A percentile compares a stretch with the other conserved stretches of the same genome.
Evolutionary conservation across 1,284 basidiomycete species (phyloP).

Genomic region (Cutaneotrichosporon cavernicola): DNA sequence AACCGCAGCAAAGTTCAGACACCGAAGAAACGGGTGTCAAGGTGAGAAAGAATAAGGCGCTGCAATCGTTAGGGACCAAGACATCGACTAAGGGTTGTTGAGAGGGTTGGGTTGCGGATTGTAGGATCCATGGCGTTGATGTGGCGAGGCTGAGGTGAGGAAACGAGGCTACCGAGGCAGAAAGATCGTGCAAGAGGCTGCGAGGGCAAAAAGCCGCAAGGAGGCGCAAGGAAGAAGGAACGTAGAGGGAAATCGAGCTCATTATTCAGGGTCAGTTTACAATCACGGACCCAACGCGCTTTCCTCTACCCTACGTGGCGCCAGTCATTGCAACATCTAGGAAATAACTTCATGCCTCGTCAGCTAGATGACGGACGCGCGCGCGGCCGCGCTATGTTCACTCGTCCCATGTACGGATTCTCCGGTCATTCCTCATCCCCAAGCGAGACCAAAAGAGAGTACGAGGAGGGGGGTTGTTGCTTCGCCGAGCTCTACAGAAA

Average conservation of each 20-base stretch:
- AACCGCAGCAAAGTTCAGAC: neutral
- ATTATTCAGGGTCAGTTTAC: neutral
- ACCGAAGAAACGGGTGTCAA: neutral
- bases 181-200: too few species aligned
- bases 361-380: too few species aligned
- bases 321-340: neutral
- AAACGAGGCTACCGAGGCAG: too few species aligned
- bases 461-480: neutral
- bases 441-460: neutral
- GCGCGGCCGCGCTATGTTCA: neutral
- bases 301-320: neutral
- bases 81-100: neutral
- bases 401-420: neutral
- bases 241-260: too few species aligned
- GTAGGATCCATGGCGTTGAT: neutral
- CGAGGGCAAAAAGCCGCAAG: too few species aligned
- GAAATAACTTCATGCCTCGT: neutral
- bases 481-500: neutral
- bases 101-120: neutral
- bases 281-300: neutral
- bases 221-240: too few species aligned
- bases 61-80: neutral
- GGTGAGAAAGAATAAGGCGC: neutral
- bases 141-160: neutral
- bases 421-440: neutral